Evolutionary conservation across 139 green algal genomes (phyloP).

Genomic region (Choricystis sp.): DNA sequence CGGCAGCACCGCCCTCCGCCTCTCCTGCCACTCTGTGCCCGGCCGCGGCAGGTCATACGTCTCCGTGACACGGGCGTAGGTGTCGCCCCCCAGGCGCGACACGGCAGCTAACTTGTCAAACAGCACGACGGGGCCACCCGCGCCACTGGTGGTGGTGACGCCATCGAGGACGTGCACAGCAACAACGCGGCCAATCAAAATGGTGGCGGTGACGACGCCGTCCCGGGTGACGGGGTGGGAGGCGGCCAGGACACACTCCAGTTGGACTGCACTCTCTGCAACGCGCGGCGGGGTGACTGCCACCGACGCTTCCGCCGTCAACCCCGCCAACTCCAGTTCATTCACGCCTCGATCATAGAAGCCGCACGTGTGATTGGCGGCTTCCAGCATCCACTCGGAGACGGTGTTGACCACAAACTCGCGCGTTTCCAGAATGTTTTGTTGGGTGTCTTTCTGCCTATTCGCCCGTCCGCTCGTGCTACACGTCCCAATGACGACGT

Average conservation of each 20-base stretch:
- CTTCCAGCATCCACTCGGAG: constrained; percentile 88
- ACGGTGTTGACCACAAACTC: constrained; percentile 90
- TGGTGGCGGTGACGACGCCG: constrained; percentile 26
- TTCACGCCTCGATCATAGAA: constrained; percentile 56
- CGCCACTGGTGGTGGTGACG: constrained; percentile 22
- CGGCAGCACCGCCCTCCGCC: background rate
- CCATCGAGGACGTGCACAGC: constrained; percentile 57
- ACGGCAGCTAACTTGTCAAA: constrained; percentile 25
- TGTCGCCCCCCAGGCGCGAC: constrained; percentile 51
- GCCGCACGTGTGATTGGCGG: constrained; percentile 83
- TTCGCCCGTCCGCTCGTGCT: constrained; percentile 8
- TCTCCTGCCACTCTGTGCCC: constrained; percentile 17
- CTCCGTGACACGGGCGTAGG: constrained; percentile 35
- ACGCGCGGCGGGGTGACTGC: constrained; percentile 52
- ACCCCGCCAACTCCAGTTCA: constrained; percentile 56
- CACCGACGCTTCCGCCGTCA: constrained; percentile 52
- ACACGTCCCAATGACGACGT: constrained; percentile 41
- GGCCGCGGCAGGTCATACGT: constrained; percentile 65
- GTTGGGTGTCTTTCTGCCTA: constrained; percentile 62
- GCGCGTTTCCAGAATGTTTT: constrained; percentile 82
- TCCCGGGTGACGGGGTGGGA: constrained; percentile 42
- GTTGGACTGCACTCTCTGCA: constrained; percentile 62
- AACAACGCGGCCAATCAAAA: constrained; percentile 77
- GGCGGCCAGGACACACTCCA: constrained; percentile 69
- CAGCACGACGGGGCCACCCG: constrained; percentile 55